Base-by-base conservation (phyloP, 441 rosid genomes). In the Theobroma grandiflorum region DNA sequence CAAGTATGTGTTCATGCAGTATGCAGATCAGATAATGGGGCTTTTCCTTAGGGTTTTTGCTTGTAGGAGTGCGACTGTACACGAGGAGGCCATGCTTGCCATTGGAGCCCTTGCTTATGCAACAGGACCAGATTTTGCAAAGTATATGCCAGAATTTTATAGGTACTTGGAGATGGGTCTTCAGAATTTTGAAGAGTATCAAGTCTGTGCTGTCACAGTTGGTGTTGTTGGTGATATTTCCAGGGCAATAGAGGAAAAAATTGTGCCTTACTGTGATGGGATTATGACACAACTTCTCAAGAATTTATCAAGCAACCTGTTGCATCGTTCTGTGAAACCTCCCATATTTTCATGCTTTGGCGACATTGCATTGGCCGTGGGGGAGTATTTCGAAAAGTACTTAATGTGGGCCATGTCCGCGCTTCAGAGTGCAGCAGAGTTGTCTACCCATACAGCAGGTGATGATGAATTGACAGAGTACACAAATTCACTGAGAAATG, bases 271-370 rank as follows among this genome's bases (percentile, higher is more conserved):
- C 59, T 92, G 96, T 80, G 96, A 92, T 12, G 94, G 92, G 67
- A 91, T 92, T 50, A 89, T 92, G 96, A 92, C 94, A 0, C 94
- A 91, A 82, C 94, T 91, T 80, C 90, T 92, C 40, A 91, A 92
- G 86, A 92, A 92, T 83, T 87, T 92, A 80, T 90, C 96, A 10
- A 92, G 94, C 91, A 92, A 89, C 78, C 94, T 88, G 85, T 82
- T 92, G 80, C 94, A 92, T 82, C 90, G 94, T 4, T 91, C 93
- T 53, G 96, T 92, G 75, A 92, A 92, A 81, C 94, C 96, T 65
- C 96, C 96, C 6, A 89, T 92, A 66, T 91, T 92, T 80, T 92
- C 96, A 50, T 88, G 96, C 83, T 92, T 92, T 49, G 96, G 96
- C 2, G 96, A 92, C 80, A 87, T 89, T 75, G 96, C 96, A 45